Conservation (phyloP, 352 stramenopile genomes). For the Globisporangium abappressorium region DNA sequence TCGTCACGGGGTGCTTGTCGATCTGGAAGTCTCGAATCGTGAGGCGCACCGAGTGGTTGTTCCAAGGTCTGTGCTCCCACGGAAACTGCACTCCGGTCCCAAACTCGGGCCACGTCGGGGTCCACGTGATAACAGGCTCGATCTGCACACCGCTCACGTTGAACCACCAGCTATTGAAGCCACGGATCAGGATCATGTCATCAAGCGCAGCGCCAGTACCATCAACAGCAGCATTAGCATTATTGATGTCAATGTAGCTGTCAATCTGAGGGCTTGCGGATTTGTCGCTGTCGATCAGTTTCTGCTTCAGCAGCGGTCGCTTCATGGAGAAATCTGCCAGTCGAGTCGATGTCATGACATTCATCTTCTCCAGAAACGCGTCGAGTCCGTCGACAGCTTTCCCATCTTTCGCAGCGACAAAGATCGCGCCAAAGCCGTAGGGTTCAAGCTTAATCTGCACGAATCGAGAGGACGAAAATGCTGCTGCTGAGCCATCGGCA, state of each 20-base stretch:
- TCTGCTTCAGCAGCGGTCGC: constrained; percentile 37
- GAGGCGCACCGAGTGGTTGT: constrained; percentile 65
- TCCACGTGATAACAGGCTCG: constrained; percentile 71
- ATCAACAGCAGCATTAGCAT: not conserved
- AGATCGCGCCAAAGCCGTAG: constrained; percentile 61
- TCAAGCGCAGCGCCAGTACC: not conserved
- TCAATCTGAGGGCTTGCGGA: not conserved
- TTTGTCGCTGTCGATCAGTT: constrained; percentile 18
- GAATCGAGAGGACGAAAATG: constrained; percentile 5
- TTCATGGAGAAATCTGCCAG: constrained; percentile 45
- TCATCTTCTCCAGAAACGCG: constrained; percentile 49
- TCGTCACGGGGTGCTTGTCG: constrained; percentile 76
- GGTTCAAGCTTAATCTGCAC: constrained; percentile 44
- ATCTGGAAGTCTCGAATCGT: constrained; percentile 70
- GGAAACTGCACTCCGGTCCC: constrained; percentile 82
- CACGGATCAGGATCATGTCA: constrained; percentile 52
- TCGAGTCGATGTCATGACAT: constrained; percentile 41
- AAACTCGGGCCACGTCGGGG: constrained; percentile 47
- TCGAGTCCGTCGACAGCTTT: constrained; percentile 22
- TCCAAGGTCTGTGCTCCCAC: constrained; percentile 77
- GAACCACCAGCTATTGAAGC: constrained; percentile 66
- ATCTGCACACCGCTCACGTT: constrained; percentile 81
- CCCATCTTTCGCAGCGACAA: constrained; percentile 20
- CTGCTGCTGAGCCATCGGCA: not conserved
- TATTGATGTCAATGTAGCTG: not conserved